These are phyloP conservation scores for Intubia oerlemansii DNA, from an alignment of 2,329 filamentous ascomycete genomes.

Conservation along the genomic window DNA sequence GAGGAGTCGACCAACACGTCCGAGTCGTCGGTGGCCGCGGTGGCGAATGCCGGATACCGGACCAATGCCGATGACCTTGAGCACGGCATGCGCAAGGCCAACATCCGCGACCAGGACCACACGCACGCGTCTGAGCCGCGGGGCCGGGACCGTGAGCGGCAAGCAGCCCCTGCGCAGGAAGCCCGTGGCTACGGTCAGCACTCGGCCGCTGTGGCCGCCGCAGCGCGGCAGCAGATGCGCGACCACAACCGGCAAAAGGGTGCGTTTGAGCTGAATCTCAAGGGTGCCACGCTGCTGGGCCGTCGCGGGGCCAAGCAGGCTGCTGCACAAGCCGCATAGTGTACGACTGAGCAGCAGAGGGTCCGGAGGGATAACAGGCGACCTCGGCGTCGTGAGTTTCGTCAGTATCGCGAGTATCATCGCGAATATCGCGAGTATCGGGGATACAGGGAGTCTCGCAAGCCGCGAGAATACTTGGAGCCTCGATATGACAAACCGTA, in stretches of 20 bases:
- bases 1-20: slow-evolving; percentile 29
- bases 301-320: slow-evolving; percentile 37
- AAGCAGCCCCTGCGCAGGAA: slow-evolving; percentile 13
- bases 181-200: slow-evolving; percentile 70
- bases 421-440: too few relatives aligned
- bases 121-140: slow-evolving; percentile 20
- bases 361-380: too few relatives aligned
- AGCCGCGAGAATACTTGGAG: too few relatives aligned
- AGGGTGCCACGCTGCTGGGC: slow-evolving; percentile 75
- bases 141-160: slow-evolving; percentile 26
- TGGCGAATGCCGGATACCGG: slow-evolving; percentile 26
- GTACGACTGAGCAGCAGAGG: too few relatives aligned
- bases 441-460: too few relatives aligned
- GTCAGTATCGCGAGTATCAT: too few relatives aligned
- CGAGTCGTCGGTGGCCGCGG: slow-evolving; percentile 16
- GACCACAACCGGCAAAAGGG: slow-evolving; percentile 49
- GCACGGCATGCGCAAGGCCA: slow-evolving; percentile 68
- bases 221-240: slow-evolving; percentile 59
- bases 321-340: slow-evolving; percentile 18
- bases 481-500: too few relatives aligned
- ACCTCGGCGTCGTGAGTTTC: too few relatives aligned
- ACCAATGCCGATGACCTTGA: slow-evolving; percentile 47
- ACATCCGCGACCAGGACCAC: slow-evolving; percentile 31
- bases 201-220: slow-evolving; percentile 61
- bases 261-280: slow-evolving; percentile 77